Percentiles rank a stretch among this genome's conserved stretches.
These are phyloP conservation scores for Acer negundo DNA, from an alignment of 345 rosid genomes.

Conservation along the genomic window DNA sequence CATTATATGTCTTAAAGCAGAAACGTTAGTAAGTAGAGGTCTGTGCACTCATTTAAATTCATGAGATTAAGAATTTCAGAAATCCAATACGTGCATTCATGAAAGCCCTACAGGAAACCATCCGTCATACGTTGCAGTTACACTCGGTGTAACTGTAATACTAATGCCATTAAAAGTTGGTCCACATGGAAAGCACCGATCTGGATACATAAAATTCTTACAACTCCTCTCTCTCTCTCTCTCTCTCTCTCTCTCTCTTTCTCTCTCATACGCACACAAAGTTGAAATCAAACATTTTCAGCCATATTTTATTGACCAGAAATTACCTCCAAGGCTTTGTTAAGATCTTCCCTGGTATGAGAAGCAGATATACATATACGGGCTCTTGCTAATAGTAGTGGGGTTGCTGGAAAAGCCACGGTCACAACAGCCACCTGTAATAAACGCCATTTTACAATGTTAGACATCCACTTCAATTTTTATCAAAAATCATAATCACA, in stretches of 20 bases:
- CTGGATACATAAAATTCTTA: neutral
- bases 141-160: neutral
- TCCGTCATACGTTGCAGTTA: neutral
- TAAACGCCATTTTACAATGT: conserved; percentile 14
- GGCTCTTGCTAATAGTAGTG: conserved; percentile 78
- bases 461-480: neutral
- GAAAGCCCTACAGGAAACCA: neutral
- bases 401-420: conserved; percentile 71
- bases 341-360: conserved; percentile 69
- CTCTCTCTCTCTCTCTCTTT: neutral
- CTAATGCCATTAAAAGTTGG: neutral
- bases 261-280: neutral
- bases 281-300: neutral
- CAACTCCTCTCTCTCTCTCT: neutral
- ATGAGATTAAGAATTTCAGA: neutral
- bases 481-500: neutral
- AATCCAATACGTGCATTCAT: neutral
- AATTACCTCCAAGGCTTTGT: conserved; percentile 68
- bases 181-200: neutral
- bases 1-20: conserved; percentile 4
- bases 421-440: conserved; percentile 61
- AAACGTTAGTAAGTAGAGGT: neutral
- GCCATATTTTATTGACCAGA: neutral
- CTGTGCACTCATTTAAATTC: neutral
- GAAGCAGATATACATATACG: conserved; percentile 85